A percentile compares a stretch with the other conserved stretches of the same genome.
Evolutionary conservation across 2,329 filamentous ascomycete species (phyloP).

Genomic region (Beauveria bassiana): DNA sequence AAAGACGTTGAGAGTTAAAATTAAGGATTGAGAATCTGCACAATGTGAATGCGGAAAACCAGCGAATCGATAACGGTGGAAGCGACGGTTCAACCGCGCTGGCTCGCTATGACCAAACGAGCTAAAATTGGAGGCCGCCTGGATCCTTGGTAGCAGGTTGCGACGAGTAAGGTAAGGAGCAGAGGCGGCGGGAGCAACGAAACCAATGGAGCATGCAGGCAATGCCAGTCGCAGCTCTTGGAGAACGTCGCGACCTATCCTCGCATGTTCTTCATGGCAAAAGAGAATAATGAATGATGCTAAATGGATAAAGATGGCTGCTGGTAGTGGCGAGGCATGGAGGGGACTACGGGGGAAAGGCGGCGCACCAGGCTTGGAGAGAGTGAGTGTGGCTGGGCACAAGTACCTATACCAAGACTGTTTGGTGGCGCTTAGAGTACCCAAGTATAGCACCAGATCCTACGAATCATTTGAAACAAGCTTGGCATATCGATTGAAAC

Average conservation of each 20-base stretch:
- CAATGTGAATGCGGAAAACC: neutral
- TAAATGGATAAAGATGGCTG: neutral
- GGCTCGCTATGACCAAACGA: neutral
- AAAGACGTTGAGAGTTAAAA: neutral
- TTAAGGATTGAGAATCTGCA: neutral
- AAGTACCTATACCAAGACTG: neutral
- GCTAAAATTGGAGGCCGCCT: slow-evolving; percentile 10
- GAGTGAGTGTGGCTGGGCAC: neutral
- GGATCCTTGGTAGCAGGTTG: neutral
- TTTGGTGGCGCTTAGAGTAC: too few species aligned
- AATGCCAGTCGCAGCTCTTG: slow-evolving; percentile 1
- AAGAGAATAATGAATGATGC: neutral
- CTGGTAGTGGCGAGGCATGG: neutral
- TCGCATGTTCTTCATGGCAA: slow-evolving; percentile 1
- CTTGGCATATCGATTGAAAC: too few species aligned
- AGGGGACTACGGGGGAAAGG: neutral
- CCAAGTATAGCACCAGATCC: too few species aligned
- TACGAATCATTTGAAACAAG: too few species aligned
- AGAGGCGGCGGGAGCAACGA: neutral
- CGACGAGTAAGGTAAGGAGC: neutral
- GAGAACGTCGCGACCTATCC: neutral
- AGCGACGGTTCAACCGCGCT: neutral
- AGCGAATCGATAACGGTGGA: neutral
- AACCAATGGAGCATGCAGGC: neutral
- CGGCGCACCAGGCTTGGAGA: neutral